These are phyloP conservation scores for Salix suchowensis DNA, from an alignment of 345 rosid genomes.

Conservation along the genomic window DNA sequence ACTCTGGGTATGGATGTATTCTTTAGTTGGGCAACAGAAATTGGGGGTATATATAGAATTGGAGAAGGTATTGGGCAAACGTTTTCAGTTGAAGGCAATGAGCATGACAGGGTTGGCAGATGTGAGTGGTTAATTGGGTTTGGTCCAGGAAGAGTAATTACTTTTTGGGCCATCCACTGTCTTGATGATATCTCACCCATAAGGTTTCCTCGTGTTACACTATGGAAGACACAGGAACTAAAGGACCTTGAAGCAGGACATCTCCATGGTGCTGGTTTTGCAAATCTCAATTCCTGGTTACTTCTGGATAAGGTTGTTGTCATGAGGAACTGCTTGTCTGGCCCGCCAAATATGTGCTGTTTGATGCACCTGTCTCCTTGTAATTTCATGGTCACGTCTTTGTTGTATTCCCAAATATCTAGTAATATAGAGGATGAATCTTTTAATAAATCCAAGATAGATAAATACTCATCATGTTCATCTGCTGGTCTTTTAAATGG, in stretches of 20 bases:
- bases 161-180: conserved; percentile 86
- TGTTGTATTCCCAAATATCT: conserved; percentile 35
- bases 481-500: conserved; percentile 36
- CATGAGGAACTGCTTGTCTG: conserved; percentile 45
- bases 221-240: conserved; percentile 59
- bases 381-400: conserved; percentile 53
- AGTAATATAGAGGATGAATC: conserved; percentile 34
- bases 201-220: conserved; percentile 66
- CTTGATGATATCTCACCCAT: conserved; percentile 76
- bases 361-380: conserved; percentile 48
- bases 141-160: conserved; percentile 60
- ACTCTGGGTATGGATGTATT: conserved; percentile 47
- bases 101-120: conserved; percentile 40
- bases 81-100: conserved; percentile 31
- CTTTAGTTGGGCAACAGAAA: conserved; percentile 64
- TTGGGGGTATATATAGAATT: conserved; percentile 43
- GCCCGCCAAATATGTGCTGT: conserved; percentile 58
- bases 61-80: conserved; percentile 39
- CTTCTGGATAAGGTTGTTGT: conserved; percentile 54
- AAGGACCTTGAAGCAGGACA: conserved; percentile 31
- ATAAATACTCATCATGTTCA: conserved; percentile 29
- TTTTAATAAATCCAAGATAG: conserved; percentile 23
- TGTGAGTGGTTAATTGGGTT: conserved; percentile 90
- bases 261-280: conserved; percentile 28
- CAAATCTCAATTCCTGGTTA: conserved; percentile 29